A percentile compares a stretch with the other conserved stretches of the same genome.
These are phyloP conservation scores for Metschnikowia matae DNA, from an alignment of 805 yeast genomes.

Conservation along the genomic window DNA sequence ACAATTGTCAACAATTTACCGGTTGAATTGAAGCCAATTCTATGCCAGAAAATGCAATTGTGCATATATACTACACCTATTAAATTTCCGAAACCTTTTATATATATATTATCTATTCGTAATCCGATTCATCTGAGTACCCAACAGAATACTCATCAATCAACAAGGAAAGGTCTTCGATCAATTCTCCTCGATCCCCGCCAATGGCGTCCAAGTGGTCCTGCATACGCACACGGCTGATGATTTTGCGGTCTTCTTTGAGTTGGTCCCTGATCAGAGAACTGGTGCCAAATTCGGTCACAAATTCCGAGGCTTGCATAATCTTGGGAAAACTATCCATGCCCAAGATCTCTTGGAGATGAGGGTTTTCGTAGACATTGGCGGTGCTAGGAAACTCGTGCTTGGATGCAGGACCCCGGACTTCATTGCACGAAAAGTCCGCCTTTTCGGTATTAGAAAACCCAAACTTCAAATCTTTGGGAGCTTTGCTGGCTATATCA, in stretches of 20 bases:
- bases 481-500: background rate
- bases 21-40: no score
- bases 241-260: conserved; percentile 22
- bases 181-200: conserved; percentile 53
- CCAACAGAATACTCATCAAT: conserved; percentile 50
- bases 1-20: no score
- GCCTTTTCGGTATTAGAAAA: background rate
- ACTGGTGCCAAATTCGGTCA: conserved; percentile 25
- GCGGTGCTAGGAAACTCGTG: background rate
- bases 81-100: no score
- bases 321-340: conserved; percentile 29
- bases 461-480: background rate
- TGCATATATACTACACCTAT: no score
- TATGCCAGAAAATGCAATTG: no score
- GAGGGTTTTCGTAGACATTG: conserved; percentile 9
- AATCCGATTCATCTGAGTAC: conserved; percentile 30
- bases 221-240: conserved; percentile 12
- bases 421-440: background rate
- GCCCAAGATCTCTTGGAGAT: conserved; percentile 20
- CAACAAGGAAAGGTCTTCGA: conserved; percentile 44
- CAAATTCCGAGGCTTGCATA: conserved; percentile 8
- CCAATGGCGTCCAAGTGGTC: conserved; percentile 22
- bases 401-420: background rate
- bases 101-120: background rate
- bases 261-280: conserved; percentile 23